These are phyloP conservation scores for Botryotinia narcissicola DNA, from an alignment of 2,329 filamentous ascomycete genomes.

Conservation along the genomic window DNA sequence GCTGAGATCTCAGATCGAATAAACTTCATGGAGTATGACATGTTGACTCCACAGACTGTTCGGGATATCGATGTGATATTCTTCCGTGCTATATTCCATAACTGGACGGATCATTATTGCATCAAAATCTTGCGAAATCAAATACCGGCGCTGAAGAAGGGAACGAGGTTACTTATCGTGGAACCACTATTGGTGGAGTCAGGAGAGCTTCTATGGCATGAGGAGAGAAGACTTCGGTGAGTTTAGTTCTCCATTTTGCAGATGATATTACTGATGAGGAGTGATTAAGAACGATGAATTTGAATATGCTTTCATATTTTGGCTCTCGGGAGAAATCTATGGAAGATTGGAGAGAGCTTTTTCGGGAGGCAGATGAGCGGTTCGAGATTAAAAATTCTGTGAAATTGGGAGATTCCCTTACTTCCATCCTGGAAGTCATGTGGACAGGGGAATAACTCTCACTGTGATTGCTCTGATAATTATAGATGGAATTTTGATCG, in stretches of 20 bases:
- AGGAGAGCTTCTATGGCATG: neutral
- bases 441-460: neutral
- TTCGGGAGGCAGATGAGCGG: slow-evolving; percentile 2
- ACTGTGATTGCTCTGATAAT: neutral
- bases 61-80: neutral
- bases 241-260: neutral
- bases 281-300: slow-evolving; percentile 2
- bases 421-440: neutral
- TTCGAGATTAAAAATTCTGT: slow-evolving; percentile 1
- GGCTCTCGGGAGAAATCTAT: slow-evolving; percentile 11
- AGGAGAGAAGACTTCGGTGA: slow-evolving; percentile 8
- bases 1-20: neutral
- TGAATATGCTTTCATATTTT: slow-evolving; percentile 17
- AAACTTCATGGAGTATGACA: slow-evolving; percentile 16
- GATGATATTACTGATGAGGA: neutral
- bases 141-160: slow-evolving; percentile 13
- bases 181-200: slow-evolving; percentile 8
- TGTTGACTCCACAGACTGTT: slow-evolving; percentile 2
- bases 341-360: slow-evolving; percentile 9
- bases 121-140: slow-evolving; percentile 12
- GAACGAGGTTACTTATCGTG: slow-evolving; percentile 4
- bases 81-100: slow-evolving; percentile 15
- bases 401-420: neutral
- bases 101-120: slow-evolving; percentile 17
- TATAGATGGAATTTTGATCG: neutral